Conservation (phyloP, 176 grass and related monocot species). For the Carex cristatella region DNA sequence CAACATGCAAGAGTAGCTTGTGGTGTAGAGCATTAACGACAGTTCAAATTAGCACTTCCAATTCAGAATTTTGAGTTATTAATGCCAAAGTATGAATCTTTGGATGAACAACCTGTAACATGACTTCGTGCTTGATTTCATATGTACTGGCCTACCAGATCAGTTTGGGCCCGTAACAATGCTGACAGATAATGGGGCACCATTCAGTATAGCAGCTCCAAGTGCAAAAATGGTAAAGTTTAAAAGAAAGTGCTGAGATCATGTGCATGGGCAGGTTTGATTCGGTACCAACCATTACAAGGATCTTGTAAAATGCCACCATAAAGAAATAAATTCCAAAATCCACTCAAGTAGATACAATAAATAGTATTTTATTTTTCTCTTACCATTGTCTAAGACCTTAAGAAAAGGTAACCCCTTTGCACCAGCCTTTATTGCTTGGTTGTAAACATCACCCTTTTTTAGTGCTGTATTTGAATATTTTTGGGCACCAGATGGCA, state of each 20-base stretch:
- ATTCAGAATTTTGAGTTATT: neutral
- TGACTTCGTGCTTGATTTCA: neutral
- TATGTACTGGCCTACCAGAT: neutral
- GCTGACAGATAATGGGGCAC: neutral
- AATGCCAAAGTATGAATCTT: neutral
- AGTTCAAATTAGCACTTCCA: neutral
- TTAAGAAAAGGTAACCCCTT: slow-evolving; percentile 97
- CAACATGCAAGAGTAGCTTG: neutral
- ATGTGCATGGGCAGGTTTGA: neutral
- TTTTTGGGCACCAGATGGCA: slow-evolving; percentile 56
- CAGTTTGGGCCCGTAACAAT: neutral
- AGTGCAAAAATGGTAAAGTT: neutral
- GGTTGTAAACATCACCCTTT: slow-evolving; percentile 76
- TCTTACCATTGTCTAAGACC: slow-evolving; percentile 77
- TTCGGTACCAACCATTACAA: neutral
- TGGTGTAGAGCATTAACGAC: neutral
- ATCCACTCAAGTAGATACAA: neutral
- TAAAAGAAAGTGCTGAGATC: neutral
- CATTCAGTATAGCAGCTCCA: neutral
- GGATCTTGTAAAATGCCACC: neutral
- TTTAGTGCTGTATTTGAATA: slow-evolving; percentile 98
- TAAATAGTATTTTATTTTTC: neutral
- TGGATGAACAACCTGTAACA: neutral
- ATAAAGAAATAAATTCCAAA: neutral
- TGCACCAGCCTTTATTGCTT: slow-evolving; percentile 90